These are phyloP conservation scores for Microthlaspi erraticum DNA, from an alignment of 345 rosid genomes.

Conservation along the genomic window DNA sequence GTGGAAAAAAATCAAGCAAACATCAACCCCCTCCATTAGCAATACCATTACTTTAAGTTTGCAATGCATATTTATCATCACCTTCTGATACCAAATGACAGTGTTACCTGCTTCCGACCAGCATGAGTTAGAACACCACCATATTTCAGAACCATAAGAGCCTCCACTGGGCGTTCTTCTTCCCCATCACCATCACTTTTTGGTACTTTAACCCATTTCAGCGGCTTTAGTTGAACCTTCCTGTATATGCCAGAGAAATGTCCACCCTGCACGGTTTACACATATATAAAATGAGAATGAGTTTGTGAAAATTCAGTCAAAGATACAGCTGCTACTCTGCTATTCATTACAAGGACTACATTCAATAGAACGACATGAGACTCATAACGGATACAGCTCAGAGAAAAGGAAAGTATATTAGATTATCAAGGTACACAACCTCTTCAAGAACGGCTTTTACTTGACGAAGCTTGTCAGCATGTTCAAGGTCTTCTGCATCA, in stretches of 20 bases:
- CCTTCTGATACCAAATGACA: conserved; percentile 10
- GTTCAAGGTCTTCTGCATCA: conserved; percentile 98
- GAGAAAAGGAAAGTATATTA: conserved; percentile 13
- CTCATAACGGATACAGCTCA: conserved; percentile 23
- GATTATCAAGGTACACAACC: conserved; percentile 50
- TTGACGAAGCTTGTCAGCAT: conserved; percentile 99
- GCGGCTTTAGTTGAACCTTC: conserved; percentile 97
- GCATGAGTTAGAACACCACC: conserved; percentile 99
- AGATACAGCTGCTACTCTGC: conserved; percentile 1
- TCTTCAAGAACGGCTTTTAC: conserved; percentile 99
- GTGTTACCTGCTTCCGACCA: conserved; percentile 92
- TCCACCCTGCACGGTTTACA: conserved; percentile 72
- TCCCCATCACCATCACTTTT: conserved; percentile 89
- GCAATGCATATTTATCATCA: neutral
- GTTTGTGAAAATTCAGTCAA: neutral
- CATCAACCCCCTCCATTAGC: conserved; percentile 9
- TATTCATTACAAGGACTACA: conserved; percentile 1
- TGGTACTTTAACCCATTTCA: conserved; percentile 83
- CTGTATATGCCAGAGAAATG: conserved; percentile 98
- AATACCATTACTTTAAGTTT: conserved; percentile 20
- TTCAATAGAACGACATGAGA: neutral
- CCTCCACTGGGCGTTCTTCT: conserved; percentile 96
- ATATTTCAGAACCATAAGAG: conserved; percentile 97
- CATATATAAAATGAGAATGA: conserved; percentile 21
- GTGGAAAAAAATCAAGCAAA: conserved; percentile 39